Evolutionary conservation across 176 grass and related monocot species (phyloP), one percentile per base, ranked within the genome.

Genomic region (Urochloa ruziziensis): DNA sequence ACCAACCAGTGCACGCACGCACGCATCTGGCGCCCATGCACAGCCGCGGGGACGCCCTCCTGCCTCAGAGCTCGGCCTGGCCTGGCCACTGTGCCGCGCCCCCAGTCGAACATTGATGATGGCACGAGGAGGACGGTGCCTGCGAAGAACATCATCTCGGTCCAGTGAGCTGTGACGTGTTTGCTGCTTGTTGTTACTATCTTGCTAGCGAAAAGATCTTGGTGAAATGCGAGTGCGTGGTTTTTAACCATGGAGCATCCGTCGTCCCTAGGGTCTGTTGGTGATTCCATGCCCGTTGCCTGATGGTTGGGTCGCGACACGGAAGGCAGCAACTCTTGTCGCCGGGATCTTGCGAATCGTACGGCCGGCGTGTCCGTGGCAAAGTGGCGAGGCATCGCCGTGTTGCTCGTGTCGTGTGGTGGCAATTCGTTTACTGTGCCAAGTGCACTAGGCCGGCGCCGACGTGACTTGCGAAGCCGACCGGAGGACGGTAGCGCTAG

Each of bases 21-120:
- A 7, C 78, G 82, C 82, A 47, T 71, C 48, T 57, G 70, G 27
- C 72, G 72, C 73, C 73, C 70, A 80, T 56, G 65, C 83, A 82
- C 74, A 57, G 81, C 64, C 42, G 52, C 63, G 30, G 40, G 39
- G 62, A 48, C 70, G 71, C 53, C 51, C 78, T 78, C 33, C 28
- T 54, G 44, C 81, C 72, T 42, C 42, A 62, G 24, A 62, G 52
- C 6, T 35, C n/a, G 75, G 74, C 27, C 62, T 8, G 36, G 36
- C 36, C 49, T 39, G n/a, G 15, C 37, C n/a, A 58, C 63, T 7
- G 35, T 46, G 25, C 11, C 24, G 30, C 1, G 39, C 3, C 66
- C 43, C 43, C 68, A 7, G 76, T 49, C 43, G 77, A 69, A 35
- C 43, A 82, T 65, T 57, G 27, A 83, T 79, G 74, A 51, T 36